Base-by-base conservation (phyloP, 2,329 filamentous ascomycete species). In the Alternaria sp. region DNA sequence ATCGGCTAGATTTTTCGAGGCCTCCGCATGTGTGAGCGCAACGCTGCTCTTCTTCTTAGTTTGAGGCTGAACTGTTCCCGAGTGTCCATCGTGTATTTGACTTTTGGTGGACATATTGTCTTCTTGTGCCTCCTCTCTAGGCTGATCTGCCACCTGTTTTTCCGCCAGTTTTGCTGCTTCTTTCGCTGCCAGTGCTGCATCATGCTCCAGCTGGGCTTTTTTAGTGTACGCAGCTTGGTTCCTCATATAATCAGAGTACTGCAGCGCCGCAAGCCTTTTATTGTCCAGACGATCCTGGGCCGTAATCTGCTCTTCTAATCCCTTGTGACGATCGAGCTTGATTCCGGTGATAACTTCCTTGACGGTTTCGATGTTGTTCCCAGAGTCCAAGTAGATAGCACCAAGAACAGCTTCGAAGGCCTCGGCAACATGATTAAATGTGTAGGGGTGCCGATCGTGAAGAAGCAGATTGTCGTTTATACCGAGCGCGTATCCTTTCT, bases 381-480 rank as follows among this genome's bases (percentile, higher is more conserved):
- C 57, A 15, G 69, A 71, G 54, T 74, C 72, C 28, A 71, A 26
- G 49, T 72, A 73, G 3, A 73, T 51, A 40, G 72, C 72, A n/a
- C 70, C 72, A 13, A 74, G 32, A 32, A 74, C 59, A 11, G 72
- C 68, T 54, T 73, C 70, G 15, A 74, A 59, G 6, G 69, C 62
- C 52, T 74, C 72, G 6, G 69, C 66, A 12, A 71, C 54, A 10
- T 59, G n/a, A 40, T 64, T 25, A 5, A 28, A 30, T 23, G 32
- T 26, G n/a, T 32, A 17, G 3, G 6, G 12, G 8, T 21, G 7
- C 11, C 23, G 17, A 5, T 51, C 26, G 43, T 21, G 7, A 12
- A 61, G 21, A 11, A 73, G 21, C 25, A 71, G 32, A 43, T 49
- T 45, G 6, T 64, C 47, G 21, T 67, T 32, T 21, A 73, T 40